These are phyloP conservation scores for Diplodia mutila DNA, from an alignment of 2,329 filamentous ascomycete genomes.

Conservation along the genomic window DNA sequence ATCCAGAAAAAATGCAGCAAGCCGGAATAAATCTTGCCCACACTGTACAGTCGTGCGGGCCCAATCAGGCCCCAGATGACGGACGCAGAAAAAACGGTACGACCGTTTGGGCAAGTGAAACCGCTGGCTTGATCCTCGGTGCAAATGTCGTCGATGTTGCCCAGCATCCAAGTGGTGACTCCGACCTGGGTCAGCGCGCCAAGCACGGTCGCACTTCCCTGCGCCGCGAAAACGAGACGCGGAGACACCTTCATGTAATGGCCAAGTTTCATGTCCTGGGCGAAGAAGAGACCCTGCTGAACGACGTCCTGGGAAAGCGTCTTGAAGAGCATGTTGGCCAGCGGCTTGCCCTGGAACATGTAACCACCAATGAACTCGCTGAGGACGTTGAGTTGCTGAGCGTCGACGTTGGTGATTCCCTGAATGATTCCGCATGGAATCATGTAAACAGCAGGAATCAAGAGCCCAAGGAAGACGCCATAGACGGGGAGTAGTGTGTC, in stretches of 20 bases:
- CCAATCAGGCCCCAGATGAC: conserved; percentile 68
- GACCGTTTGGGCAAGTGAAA: conserved; percentile 61
- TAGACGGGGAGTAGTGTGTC: conserved; percentile 21
- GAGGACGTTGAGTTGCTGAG: conserved; percentile 60
- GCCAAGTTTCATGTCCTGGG: conserved; percentile 41
- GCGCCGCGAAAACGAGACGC: conserved; percentile 67
- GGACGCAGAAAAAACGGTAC: conserved; percentile 70
- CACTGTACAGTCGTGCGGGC: conserved; percentile 69
- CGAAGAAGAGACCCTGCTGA: conserved; percentile 25
- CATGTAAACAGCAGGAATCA: conserved; percentile 23
- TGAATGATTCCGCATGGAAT: conserved; percentile 26
- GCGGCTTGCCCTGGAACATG: conserved; percentile 70
- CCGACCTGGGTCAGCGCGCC: conserved; percentile 69
- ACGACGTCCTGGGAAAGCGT: conserved; percentile 27
- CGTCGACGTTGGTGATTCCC: conserved; percentile 25
- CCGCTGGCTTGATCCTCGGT: conserved; percentile 42
- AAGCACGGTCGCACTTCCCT: conserved; percentile 68
- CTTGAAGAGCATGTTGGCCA: conserved; percentile 65
- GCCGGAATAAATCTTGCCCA: conserved; percentile 63
- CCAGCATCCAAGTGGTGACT: conserved; percentile 62
- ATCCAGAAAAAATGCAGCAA: conserved; percentile 74
- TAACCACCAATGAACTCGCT: conserved; percentile 65
- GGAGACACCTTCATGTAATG: conserved; percentile 62
- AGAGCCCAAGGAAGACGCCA: conserved; percentile 16
- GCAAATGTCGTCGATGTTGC: conserved; percentile 67